Base-by-base conservation (phyloP, 2,329 filamentous ascomycete genomes). In the Endothia cerciana region DNA sequence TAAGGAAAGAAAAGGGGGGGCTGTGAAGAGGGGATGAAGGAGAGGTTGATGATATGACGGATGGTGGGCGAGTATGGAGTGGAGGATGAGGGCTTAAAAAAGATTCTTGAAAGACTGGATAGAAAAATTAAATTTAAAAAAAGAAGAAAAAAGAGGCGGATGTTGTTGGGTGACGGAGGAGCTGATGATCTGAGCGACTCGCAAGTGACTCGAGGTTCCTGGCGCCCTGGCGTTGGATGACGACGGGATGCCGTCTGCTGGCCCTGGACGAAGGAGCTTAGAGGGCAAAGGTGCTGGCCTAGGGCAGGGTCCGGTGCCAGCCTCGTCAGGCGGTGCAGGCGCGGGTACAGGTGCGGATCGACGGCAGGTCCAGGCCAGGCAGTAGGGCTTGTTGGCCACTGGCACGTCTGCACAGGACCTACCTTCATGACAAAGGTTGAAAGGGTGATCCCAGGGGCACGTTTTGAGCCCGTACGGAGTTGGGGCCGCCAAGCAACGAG, bases 41-140 rank as follows among this genome's bases (percentile, higher is more conserved):
- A 49, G 56, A 65, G 36, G 62, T 53, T 68, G 61, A 56, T 59
- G 60, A 56, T 53, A 66, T 43, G 15, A 60, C 17, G 45, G 33
- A n/a, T 28, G 57, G 22, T n/a, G n/a, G 51, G 17, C 30, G 47
- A n/a, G 38, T 33, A 33, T 38, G 41, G 45, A 59, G 62, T 55
- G 65, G 62, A 59, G 62, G 63, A 56, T 47, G 65, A 38, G 57
- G 57, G 56, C 58, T 57, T 40, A 61, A 63, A 60, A 57, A 40
- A 11, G 33, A n/a, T n/a, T n/a, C n/a, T n/a, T n/a, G n/a, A n/a
- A n/a, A n/a, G n/a, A n/a, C n/a, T n/a, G n/a, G n/a, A n/a, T n/a
- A n/a, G n/a, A n/a, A n/a, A n/a, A n/a, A n/a, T n/a, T n/a, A n/a
- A n/a, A 51, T 22, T 8, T 11, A 25, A 41, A n/a, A 22, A 36